Evolutionary conservation across 1,284 basidiomycete species (phyloP).

Genomic region (Ustilago sp.): DNA sequence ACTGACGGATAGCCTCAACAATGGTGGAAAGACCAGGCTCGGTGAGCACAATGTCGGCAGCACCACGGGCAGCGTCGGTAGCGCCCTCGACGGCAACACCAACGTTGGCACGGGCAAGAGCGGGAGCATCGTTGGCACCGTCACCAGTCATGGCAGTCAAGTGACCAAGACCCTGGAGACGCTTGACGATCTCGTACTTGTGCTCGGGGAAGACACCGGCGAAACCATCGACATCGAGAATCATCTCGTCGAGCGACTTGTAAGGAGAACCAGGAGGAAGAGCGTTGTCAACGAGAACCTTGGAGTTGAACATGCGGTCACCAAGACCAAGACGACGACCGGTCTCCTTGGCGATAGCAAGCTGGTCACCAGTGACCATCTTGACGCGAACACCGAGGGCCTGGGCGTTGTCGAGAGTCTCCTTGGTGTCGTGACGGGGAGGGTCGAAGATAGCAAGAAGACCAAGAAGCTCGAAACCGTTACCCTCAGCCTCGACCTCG

Average conservation of each 20-base stretch:
- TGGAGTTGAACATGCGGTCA: conserved; percentile 96
- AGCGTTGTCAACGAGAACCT: conserved; percentile 92
- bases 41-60: conserved; percentile 93
- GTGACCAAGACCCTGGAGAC: conserved; percentile 82
- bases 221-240: conserved; percentile 87
- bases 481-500: conserved; percentile 84
- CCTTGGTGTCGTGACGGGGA: conserved; percentile 97
- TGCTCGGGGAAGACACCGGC: conserved; percentile 97
- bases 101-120: conserved; percentile 83
- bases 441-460: conserved; percentile 98
- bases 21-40: conserved; percentile 97
- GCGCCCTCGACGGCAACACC: conserved; percentile 96
- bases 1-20: conserved; percentile 93
- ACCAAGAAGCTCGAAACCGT: conserved; percentile 96
- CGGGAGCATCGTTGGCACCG: conserved; percentile 95
- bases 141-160: conserved; percentile 80
- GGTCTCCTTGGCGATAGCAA: conserved; percentile 98
- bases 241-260: conserved; percentile 86
- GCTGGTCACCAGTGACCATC: conserved; percentile 99
- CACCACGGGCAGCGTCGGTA: conserved; percentile 93
- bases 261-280: conserved; percentile 79
- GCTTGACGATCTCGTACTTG: conserved; percentile 93
- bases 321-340: conserved; percentile 95
- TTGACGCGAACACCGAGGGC: conserved; percentile 97
- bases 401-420: conserved; percentile 96